A percentile compares a stretch with the other conserved stretches of the same genome.
Evolutionary conservation across 2,329 filamentous ascomycete genomes (phyloP).

Genomic region (Trichothecium sympodiale): DNA sequence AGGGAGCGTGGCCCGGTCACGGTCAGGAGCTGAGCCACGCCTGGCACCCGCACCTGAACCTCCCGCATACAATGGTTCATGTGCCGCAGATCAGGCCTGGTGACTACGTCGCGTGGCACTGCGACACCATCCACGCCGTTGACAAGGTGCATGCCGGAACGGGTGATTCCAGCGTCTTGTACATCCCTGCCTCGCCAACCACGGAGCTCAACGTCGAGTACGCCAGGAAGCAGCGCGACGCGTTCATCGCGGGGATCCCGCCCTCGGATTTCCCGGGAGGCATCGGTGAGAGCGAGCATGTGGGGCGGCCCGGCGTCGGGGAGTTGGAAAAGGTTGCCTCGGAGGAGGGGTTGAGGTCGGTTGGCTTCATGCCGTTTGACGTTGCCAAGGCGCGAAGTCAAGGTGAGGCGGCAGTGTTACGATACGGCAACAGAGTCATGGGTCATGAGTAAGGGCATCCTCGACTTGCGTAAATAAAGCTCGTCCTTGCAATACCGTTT

Average conservation of each 20-base stretch:
- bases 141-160: slow-evolving; percentile 31
- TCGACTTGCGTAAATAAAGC: no score
- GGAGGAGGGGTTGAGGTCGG: slow-evolving; percentile 25
- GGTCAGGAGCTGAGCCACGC: slow-evolving; percentile 55
- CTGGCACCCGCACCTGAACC: slow-evolving; percentile 58
- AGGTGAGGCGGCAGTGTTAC: slow-evolving; percentile 21
- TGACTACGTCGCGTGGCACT: slow-evolving; percentile 69
- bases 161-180: slow-evolving; percentile 20
- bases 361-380: slow-evolving; percentile 30
- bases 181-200: slow-evolving; percentile 28
- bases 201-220: slow-evolving; percentile 31
- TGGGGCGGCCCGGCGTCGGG: slow-evolving; percentile 22
- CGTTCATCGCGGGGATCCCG: slow-evolving; percentile 28
- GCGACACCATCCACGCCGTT: slow-evolving; percentile 59
- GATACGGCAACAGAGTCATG: slow-evolving; percentile 7
- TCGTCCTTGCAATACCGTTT: no score
- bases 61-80: slow-evolving; percentile 54
- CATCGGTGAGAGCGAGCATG: slow-evolving; percentile 20
- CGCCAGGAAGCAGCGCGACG: slow-evolving; percentile 28
- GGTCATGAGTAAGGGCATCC: background rate
- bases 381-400: slow-evolving; percentile 21
- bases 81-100: slow-evolving; percentile 59
- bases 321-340: slow-evolving; percentile 28
- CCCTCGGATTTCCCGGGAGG: slow-evolving; percentile 26
- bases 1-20: slow-evolving; percentile 56